Percentiles rank a stretch among this genome's conserved stretches.
These are phyloP conservation scores for Fusarium neocosmosporiellum DNA, from an alignment of 2,329 filamentous ascomycete species.

Conservation along the genomic window DNA sequence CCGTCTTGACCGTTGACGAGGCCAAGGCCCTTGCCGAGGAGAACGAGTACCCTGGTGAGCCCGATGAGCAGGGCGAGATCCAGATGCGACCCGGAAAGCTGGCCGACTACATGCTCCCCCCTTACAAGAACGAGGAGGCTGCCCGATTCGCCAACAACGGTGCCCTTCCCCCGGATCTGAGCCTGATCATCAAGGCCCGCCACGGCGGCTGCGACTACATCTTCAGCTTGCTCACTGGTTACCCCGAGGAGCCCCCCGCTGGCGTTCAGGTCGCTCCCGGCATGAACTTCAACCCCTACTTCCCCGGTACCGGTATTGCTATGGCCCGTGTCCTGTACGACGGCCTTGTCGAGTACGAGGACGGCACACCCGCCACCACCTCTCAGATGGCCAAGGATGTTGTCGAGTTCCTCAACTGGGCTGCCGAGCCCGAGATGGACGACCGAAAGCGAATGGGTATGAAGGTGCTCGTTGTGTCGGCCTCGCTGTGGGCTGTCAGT, in stretches of 20 bases:
- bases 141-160: slow-evolving; percentile 98
- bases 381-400: slow-evolving; percentile 99
- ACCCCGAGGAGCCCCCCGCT: slow-evolving; percentile 94
- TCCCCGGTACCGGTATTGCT: slow-evolving; percentile 97
- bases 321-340: slow-evolving; percentile 99
- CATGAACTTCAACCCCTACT: slow-evolving; percentile 99
- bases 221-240: slow-evolving; percentile 95
- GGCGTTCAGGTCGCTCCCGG: slow-evolving; percentile 87
- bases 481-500: slow-evolving; percentile 84
- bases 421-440: slow-evolving; percentile 99
- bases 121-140: slow-evolving; percentile 99
- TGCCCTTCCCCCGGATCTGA: slow-evolving; percentile 96
- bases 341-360: slow-evolving; percentile 97
- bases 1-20: slow-evolving; percentile 95
- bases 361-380: slow-evolving; percentile 90
- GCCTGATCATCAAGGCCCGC: slow-evolving; percentile 95
- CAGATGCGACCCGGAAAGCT: slow-evolving; percentile 99
- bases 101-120: slow-evolving; percentile 92
- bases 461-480: slow-evolving; percentile 88
- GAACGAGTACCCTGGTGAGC: slow-evolving; percentile 98
- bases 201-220: slow-evolving; percentile 99
- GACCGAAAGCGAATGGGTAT: slow-evolving; percentile 99
- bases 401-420: slow-evolving; percentile 98
- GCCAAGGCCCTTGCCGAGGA: slow-evolving; percentile 97
- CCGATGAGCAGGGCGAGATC: slow-evolving; percentile 97